These are phyloP conservation scores for Spizellomyces punctatus DNA, from an alignment of 192 early-diverging fungal genomes.

Conservation along the genomic window DNA sequence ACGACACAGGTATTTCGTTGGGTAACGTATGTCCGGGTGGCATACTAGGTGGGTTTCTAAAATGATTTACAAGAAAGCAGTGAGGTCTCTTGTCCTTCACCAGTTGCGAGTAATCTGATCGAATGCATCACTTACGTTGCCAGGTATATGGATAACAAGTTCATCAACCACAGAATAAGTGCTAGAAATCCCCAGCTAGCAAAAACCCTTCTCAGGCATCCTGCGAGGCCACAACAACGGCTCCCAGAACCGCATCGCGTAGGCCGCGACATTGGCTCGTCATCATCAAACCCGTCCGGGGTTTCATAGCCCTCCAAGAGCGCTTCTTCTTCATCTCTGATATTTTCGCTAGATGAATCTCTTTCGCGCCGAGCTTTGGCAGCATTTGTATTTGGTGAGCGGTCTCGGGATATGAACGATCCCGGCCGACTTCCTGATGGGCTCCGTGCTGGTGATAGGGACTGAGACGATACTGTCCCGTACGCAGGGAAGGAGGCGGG, in stretches of 20 bases:
- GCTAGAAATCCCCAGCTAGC: slow-evolving; percentile 14
- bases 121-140: slow-evolving; percentile 2
- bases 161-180: slow-evolving; percentile 15
- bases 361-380: too few species aligned
- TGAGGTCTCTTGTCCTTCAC: not conserved
- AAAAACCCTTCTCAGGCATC: slow-evolving; percentile 6
- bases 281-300: not conserved
- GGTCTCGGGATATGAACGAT: too few species aligned
- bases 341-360: too few species aligned
- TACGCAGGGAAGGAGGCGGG: too few species aligned
- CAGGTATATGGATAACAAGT: slow-evolving; percentile 11
- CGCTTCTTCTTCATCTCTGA: slow-evolving; percentile 7
- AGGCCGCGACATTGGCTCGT: not conserved
- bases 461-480: too few species aligned
- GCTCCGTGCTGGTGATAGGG: too few species aligned
- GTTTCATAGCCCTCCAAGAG: slow-evolving; percentile 7
- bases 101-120: too few species aligned
- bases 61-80: not conserved
- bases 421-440: too few species aligned
- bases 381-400: too few species aligned
- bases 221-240: slow-evolving; percentile 11
- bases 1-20: not conserved
- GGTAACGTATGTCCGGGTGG: not conserved
- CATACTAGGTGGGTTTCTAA: not conserved
- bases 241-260: not conserved